These are phyloP conservation scores for Apostasia shenzhenica DNA, from an alignment of 106 monocot genomes.

Conservation along the genomic window DNA sequence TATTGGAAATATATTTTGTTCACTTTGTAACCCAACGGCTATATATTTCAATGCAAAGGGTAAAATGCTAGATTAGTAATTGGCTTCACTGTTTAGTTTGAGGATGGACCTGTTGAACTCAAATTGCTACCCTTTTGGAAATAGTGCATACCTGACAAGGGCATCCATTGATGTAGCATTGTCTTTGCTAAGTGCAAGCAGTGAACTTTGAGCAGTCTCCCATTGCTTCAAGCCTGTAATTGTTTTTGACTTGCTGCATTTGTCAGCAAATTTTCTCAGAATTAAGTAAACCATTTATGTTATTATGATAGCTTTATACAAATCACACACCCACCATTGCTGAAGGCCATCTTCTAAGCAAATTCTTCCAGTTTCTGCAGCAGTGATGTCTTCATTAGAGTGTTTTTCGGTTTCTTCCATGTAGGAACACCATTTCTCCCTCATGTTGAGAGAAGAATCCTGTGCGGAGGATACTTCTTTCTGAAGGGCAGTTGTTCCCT, in stretches of 20 bases:
- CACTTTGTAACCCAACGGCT: no score
- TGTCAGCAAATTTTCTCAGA: constrained; percentile 1
- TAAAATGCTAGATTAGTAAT: no score
- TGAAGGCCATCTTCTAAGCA: constrained; percentile 36
- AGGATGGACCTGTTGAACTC: no score
- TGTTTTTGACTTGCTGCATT: constrained; percentile 37
- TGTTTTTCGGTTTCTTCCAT: constrained; percentile 54
- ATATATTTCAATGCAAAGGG: no score
- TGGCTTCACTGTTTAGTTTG: neutral
- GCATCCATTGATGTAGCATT: constrained; percentile 48
- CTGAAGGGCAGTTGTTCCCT: constrained; percentile 30
- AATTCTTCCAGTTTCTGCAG: constrained; percentile 30
- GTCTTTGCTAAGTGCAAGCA: constrained; percentile 30
- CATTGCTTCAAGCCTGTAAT: constrained; percentile 42
- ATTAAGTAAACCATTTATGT: neutral
- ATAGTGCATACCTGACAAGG: constrained; percentile 43
- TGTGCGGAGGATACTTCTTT: constrained; percentile 35
- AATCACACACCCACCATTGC: constrained; percentile 45
- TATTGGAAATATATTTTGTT: no score
- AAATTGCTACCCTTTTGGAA: neutral
- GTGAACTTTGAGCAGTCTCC: constrained; percentile 54
- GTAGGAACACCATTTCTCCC: constrained; percentile 35
- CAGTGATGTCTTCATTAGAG: constrained; percentile 31
- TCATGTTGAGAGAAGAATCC: constrained; percentile 35
- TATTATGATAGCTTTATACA: neutral